Evolutionary conservation across 169 alveolate species (phyloP).

Genomic region (Toxoplasma gondii): DNA sequence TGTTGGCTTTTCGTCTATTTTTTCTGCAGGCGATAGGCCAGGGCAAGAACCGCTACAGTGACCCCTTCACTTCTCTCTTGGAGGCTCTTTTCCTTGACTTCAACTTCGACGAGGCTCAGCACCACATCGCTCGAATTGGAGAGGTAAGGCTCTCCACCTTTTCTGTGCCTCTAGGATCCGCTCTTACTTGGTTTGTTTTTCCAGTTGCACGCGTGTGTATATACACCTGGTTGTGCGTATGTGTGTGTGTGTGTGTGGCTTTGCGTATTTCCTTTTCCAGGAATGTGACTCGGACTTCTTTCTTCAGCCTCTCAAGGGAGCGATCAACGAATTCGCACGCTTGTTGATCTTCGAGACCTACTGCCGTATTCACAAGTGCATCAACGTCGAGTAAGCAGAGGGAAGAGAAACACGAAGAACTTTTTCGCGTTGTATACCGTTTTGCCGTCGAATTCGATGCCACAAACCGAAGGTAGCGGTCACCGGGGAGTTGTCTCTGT

Average conservation of each 20-base stretch:
- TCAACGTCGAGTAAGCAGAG: conserved; percentile 79
- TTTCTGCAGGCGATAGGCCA: conserved; percentile 72
- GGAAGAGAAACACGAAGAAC: background rate
- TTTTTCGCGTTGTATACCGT: background rate
- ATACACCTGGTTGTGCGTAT: too few relatives aligned
- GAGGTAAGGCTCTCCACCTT: conserved; percentile 47
- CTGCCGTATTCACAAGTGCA: conserved; percentile 91
- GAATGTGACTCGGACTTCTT: conserved; percentile 82
- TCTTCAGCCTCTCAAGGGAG: conserved; percentile 84
- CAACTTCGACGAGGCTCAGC: conserved; percentile 89
- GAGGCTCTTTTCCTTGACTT: conserved; percentile 87
- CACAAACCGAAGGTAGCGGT: too few relatives aligned
- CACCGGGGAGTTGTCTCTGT: too few relatives aligned
- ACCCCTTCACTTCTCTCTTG: conserved; percentile 88
- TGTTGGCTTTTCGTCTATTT: background rate
- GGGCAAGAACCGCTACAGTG: conserved; percentile 81
- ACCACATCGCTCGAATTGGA: conserved; percentile 79
- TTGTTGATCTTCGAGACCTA: conserved; percentile 90
- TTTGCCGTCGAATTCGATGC: too few relatives aligned
- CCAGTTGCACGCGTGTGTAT: background rate
- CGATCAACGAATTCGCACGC: conserved; percentile 87
- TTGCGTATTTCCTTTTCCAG: conserved; percentile 25
- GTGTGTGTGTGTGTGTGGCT: background rate
- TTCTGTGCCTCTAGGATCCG: background rate
- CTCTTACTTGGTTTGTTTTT: background rate